Conservation (phyloP, 148 eudicot genomes). For the Rheum nobile region DNA sequence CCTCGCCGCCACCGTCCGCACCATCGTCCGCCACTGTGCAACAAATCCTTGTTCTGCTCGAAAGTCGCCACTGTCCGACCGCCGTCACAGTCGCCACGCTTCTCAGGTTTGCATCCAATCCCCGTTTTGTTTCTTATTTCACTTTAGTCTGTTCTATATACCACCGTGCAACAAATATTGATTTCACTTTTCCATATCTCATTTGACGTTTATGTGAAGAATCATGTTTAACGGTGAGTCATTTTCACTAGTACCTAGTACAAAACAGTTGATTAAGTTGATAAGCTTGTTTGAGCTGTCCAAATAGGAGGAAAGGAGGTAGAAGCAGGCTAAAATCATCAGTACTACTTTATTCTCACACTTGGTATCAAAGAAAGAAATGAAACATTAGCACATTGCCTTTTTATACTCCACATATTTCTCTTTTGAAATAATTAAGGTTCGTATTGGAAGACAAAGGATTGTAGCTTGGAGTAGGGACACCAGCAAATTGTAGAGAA, state of each 20-base stretch:
- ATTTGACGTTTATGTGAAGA: too few species aligned
- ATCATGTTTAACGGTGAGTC: too few species aligned
- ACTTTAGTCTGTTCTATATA: too few species aligned
- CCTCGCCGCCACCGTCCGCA: too few species aligned
- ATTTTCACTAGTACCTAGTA: background rate
- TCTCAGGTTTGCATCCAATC: too few species aligned
- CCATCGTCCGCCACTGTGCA: too few species aligned
- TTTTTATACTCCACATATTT: background rate
- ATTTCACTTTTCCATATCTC: too few species aligned
- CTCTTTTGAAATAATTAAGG: background rate
- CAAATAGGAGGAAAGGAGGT: background rate
- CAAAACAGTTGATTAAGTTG: background rate
- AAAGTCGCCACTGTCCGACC: too few species aligned
- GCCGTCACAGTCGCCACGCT: too few species aligned
- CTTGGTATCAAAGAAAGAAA: background rate
- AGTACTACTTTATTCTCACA: background rate
- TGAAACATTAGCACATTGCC: background rate
- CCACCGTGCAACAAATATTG: too few species aligned
- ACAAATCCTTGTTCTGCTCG: too few species aligned
- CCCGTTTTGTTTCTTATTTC: too few species aligned
- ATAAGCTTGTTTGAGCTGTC: background rate
- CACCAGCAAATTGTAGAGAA: background rate
- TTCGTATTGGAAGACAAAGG: background rate
- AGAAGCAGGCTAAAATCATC: background rate
- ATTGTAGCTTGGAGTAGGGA: background rate